Evolutionary conservation across 2,329 filamentous ascomycete species (phyloP), one percentile per base, ranked within the genome.

Genomic region (Cladosporium sphaerospermum): DNA sequence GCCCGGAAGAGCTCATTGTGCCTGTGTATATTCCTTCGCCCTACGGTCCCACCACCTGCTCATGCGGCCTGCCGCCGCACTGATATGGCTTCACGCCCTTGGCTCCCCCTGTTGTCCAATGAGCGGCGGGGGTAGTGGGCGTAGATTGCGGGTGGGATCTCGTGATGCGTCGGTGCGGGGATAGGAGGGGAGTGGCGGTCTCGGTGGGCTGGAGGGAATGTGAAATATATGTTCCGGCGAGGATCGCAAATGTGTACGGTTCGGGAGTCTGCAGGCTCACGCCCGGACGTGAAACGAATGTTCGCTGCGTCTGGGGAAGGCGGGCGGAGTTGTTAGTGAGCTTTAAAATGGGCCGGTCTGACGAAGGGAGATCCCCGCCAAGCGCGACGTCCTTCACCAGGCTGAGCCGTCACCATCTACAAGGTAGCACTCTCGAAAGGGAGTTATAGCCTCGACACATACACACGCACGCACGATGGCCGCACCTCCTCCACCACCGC

Each of bases 1-100:
- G 90, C 75, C 88, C 89, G 72, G 83, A 73, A 58, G 80, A 76
- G 71, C 78, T 82, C 81, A 84, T 85, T 62, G 62, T 75, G 67
- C 59, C 48, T 41, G 45, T 50, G 19, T 46, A 23, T 36, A 14
- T 43, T 42, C 34, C 42, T 33, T 46, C 32, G 43, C 40, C 48
- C 45, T 45, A 43, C 40, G 33, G 46, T 56, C 36, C 52, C 54
- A 45, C 54, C 36, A 46, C 42, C 28, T 33, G 23, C 50, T 33
- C 50, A 53, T 46, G 50, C 50, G 50, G 50, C 44, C 28, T 45
- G 43, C 50, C 34, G 50, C 50, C 44, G 50, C 50, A 36, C 50
- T 46, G n/a, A 36, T 33, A 42, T 11, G 36, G 42, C 41, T 45
- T 28, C 50, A 47, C 50, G 19, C 50, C 50, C 39, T 51, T 33